Percentiles rank a stretch among this genome's conserved stretches.
phyloP scores from a whole-genome alignment of 2,329 filamentous ascomycete genomes.

The Myriosclerotinia scirpicola region DNA sequence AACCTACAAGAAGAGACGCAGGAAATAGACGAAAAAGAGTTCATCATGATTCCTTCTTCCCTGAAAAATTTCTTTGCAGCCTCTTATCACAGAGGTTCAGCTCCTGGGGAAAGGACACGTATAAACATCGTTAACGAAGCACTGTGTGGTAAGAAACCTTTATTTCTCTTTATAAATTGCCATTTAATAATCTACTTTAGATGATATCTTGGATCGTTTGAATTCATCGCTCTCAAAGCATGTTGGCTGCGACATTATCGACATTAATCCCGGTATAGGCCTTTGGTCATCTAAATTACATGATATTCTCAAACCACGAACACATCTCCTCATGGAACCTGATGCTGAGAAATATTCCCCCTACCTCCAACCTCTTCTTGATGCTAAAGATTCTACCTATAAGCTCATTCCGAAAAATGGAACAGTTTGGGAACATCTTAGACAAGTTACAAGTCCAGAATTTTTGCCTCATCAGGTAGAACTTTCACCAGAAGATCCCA shows the following conservation, averaged over 20 bases:
- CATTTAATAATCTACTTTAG: slow-evolving; percentile 27
- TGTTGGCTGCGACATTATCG: slow-evolving; percentile 78
- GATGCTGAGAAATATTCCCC: slow-evolving; percentile 57
- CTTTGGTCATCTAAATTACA: slow-evolving; percentile 79
- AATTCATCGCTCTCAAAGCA: slow-evolving; percentile 67
- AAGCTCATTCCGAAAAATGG: slow-evolving; percentile 56
- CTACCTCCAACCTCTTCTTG: slow-evolving; percentile 59
- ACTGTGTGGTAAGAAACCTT: slow-evolving; percentile 45
- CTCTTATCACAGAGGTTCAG: neutral
- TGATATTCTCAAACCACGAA: slow-evolving; percentile 70
- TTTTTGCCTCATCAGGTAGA: slow-evolving; percentile 55
- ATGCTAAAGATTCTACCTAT: slow-evolving; percentile 49
- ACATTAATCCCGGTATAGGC: slow-evolving; percentile 79
- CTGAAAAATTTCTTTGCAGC: neutral
- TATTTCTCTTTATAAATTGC: neutral
- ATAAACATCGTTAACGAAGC: slow-evolving; percentile 54
- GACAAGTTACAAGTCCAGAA: slow-evolving; percentile 51
- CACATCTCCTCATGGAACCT: slow-evolving; percentile 81
- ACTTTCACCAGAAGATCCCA: slow-evolving; percentile 42
- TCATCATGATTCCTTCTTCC: neutral
- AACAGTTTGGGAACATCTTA: slow-evolving; percentile 60
- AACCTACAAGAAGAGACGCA: neutral
- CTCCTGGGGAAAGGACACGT: slow-evolving; percentile 37
- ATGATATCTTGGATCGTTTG: slow-evolving; percentile 59
- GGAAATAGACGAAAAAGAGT: neutral